Conservation (phyloP, 2,329 filamentous ascomycete species). For the Myriosclerotinia duriaeana region DNA sequence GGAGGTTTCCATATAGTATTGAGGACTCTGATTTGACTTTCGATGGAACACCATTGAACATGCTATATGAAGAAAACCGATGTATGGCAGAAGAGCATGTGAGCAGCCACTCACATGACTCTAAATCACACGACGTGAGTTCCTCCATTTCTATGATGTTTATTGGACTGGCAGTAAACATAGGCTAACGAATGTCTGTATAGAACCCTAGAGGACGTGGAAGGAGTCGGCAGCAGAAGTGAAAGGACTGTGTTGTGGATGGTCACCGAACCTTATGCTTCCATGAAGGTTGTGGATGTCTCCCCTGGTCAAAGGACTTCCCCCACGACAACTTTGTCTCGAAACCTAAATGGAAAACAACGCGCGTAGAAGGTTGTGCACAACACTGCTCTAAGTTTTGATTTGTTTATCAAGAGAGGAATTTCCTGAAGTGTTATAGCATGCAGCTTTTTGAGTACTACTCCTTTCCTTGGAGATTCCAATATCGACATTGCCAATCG, state of each 20-base stretch:
- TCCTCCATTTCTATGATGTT: neutral
- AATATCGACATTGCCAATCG: neutral
- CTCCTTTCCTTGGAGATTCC: neutral
- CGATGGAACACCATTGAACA: conserved; percentile 38
- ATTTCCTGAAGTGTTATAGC: too few species aligned
- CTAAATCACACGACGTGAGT: neutral
- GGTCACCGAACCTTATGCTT: neutral
- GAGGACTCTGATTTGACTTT: conserved; percentile 38
- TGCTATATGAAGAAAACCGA: conserved; percentile 38
- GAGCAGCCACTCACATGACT: conserved; percentile 3
- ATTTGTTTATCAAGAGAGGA: neutral
- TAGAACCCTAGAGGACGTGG: conserved; percentile 17
- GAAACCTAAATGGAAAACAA: neutral
- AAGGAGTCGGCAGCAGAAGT: conserved; percentile 19
- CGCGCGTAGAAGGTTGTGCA: neutral
- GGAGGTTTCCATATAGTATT: conserved; percentile 35
- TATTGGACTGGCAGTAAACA: too few species aligned
- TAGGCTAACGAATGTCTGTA: neutral
- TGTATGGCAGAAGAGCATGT: conserved; percentile 30
- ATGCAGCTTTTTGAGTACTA: conserved; percentile 3
- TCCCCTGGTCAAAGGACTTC: neutral
- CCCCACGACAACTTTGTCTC: neutral
- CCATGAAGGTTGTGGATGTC: neutral
- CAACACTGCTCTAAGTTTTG: neutral
- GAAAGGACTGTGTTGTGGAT: neutral